phyloP scores from a whole-genome alignment of 148 eudicot species.

The Amaranthus cruentus region DNA sequence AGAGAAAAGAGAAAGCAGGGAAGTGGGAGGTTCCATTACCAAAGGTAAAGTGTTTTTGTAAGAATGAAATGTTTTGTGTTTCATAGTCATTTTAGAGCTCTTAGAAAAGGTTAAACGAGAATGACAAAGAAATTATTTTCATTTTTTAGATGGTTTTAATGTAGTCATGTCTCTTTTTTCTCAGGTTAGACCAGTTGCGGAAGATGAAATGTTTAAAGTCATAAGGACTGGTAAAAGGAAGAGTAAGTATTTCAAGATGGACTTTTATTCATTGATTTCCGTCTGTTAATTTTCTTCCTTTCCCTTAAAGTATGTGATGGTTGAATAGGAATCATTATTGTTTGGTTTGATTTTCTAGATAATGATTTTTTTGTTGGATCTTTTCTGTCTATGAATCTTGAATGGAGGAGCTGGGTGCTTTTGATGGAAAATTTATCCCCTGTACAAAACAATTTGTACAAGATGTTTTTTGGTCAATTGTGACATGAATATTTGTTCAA shows the following conservation, averaged over 20 bases:
- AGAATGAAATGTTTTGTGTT: too few relatives aligned
- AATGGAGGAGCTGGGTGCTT: too few relatives aligned
- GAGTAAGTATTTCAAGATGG: constrained; percentile 48
- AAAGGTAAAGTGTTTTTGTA: constrained; percentile 46
- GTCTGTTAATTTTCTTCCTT: background rate
- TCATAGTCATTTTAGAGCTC: too few relatives aligned
- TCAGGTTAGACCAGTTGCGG: constrained; percentile 97
- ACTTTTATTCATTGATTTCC: background rate
- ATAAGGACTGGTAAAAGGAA: constrained; percentile 83
- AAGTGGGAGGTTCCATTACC: constrained; percentile 98
- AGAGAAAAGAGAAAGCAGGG: constrained; percentile 96
- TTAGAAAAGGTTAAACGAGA: background rate
- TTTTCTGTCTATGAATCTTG: background rate
- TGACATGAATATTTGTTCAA: too few relatives aligned
- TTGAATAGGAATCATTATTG: background rate
- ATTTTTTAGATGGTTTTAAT: background rate
- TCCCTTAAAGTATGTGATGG: background rate
- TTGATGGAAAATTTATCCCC: too few relatives aligned
- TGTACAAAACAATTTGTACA: too few relatives aligned
- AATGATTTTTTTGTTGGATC: too few relatives aligned
- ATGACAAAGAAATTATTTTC: background rate
- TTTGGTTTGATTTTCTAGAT: background rate
- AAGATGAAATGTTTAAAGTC: constrained; percentile 98
- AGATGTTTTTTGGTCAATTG: too few relatives aligned
- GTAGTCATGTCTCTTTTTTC: background rate